These are phyloP conservation scores for Globisporangium nagaii DNA, from an alignment of 352 stramenopile genomes.

Conservation along the genomic window DNA sequence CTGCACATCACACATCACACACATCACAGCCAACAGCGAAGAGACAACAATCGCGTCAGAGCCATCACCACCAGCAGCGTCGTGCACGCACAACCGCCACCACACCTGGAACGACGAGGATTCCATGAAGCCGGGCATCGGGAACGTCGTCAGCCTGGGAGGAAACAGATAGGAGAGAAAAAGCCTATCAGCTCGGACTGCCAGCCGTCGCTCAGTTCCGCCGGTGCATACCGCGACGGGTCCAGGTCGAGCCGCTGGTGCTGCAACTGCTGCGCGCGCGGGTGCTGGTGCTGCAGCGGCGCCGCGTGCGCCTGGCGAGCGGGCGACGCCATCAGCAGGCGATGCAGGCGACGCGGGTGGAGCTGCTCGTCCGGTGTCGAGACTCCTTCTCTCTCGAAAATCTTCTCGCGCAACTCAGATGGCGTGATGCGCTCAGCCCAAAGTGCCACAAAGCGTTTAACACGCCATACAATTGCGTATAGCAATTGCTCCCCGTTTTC, in stretches of 20 bases:
- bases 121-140: constrained; percentile 47
- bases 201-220: too few species aligned
- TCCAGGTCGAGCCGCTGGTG: constrained; percentile 47
- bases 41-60: not conserved
- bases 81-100: not conserved
- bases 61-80: not conserved
- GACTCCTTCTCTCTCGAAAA: not conserved
- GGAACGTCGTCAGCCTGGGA: constrained; percentile 60
- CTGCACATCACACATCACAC: constrained; percentile 1
- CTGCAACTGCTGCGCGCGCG: constrained; percentile 2
- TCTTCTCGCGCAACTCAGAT: constrained; percentile 1
- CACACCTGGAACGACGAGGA: constrained; percentile 39
- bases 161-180: not conserved
- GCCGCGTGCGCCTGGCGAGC: constrained; percentile 36
- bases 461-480: too few species aligned
- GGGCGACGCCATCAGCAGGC: constrained; percentile 12
- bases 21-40: not conserved
- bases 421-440: too few species aligned
- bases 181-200: too few species aligned
- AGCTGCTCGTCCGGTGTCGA: not conserved
- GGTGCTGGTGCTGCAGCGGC: constrained; percentile 11
- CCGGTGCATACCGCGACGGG: constrained; percentile 50
- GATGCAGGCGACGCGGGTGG: not conserved
- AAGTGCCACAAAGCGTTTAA: too few species aligned
- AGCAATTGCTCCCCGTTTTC: too few species aligned